Evolutionary conservation across 1,139 yeast species (phyloP).

Genomic region (Pichia sp.): DNA sequence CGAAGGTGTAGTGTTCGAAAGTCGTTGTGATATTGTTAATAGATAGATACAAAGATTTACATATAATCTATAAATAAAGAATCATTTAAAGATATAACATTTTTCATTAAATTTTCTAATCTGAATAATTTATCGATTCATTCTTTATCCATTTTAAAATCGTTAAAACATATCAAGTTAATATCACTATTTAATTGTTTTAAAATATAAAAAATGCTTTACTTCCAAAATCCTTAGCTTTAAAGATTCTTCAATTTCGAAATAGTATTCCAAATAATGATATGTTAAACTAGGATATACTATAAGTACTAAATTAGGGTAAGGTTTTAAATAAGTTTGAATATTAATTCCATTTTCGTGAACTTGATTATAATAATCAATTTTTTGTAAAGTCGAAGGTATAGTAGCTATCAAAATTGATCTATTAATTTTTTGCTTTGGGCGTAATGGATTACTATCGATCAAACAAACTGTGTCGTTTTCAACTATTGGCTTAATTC

Average conservation of each 20-base stretch:
- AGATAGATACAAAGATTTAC: slow-evolving; percentile 6
- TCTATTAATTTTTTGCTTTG: slow-evolving; percentile 6
- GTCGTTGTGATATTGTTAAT: slow-evolving; percentile 37
- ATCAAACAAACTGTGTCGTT: background rate
- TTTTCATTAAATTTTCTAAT: slow-evolving; percentile 25
- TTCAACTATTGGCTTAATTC: background rate
- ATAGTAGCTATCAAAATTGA: slow-evolving; percentile 20
- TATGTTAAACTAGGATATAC: slow-evolving; percentile 29
- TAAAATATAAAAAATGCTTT: slow-evolving; percentile 39
- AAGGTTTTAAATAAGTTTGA: slow-evolving; percentile 13
- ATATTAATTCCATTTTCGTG: slow-evolving; percentile 15
- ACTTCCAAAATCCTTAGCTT: slow-evolving; percentile 34
- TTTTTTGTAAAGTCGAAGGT: slow-evolving; percentile 5
- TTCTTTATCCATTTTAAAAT: slow-evolving; percentile 21
- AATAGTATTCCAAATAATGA: slow-evolving; percentile 24
- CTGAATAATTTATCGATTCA: slow-evolving; percentile 21
- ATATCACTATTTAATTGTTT: slow-evolving; percentile 34
- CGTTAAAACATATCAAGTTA: slow-evolving; percentile 31
- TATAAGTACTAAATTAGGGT: slow-evolving; percentile 24
- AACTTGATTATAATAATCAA: slow-evolving; percentile 5
- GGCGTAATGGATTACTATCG: slow-evolving; percentile 4
- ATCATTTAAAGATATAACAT: slow-evolving; percentile 19
- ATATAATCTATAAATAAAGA: slow-evolving; percentile 10
- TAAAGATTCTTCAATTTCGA: slow-evolving; percentile 21
- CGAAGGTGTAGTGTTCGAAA: slow-evolving; percentile 48